Evolutionary conservation across 163 green algal genomes (phyloP), one percentile per base, ranked within the genome.

Genomic region (Chlamydomonas reinhardtii): DNA sequence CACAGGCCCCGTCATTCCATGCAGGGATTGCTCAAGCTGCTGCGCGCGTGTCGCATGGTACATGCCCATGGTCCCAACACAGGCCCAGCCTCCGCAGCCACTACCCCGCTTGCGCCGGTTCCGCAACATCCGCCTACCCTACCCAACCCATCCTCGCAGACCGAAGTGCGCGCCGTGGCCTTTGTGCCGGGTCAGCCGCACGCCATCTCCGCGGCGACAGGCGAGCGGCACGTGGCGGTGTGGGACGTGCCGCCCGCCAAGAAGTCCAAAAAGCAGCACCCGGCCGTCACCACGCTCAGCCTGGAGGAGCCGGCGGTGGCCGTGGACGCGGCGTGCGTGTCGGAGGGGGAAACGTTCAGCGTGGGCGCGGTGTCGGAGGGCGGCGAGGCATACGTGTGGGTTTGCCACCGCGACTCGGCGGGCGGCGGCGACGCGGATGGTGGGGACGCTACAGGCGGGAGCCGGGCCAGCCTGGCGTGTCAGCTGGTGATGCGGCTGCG

Each of bases 321-420:
- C 59, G 70, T 95, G 17, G 75, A 88, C 78, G 90, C 88, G 5
- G 80, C 83, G 29, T 32, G 62, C 75, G 64, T 82, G 37, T 43
- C 73, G 71, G 72, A 84, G 34, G 72, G 75, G 17, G 88, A 85
- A 66, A 65, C 70, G 52, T 94, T 95, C 81, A 88, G 87, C 39
- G 85, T 92, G 71, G 91, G 87, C 9, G 93, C 90, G 59, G 90
- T 93, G n/a, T 92, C 88, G 14, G 85, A 91, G 73, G 73, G 73
- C 31, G 93, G 91, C 2, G 87, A 93, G 73, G 89, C 84, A n/a
- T 93, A 90, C 37, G 92, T 94, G 68, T 95, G 93, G 93, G 34
- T 74, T 0, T 90, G 86, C 74, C 69, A 74, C 6, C 52, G 78
- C 48, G 75, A 80, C 15, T n/a, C 70, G 6, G 71, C 76, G 15